Base-by-base conservation (phyloP, 2,329 filamentous ascomycete genomes). In the Tolypocladium sp. region DNA sequence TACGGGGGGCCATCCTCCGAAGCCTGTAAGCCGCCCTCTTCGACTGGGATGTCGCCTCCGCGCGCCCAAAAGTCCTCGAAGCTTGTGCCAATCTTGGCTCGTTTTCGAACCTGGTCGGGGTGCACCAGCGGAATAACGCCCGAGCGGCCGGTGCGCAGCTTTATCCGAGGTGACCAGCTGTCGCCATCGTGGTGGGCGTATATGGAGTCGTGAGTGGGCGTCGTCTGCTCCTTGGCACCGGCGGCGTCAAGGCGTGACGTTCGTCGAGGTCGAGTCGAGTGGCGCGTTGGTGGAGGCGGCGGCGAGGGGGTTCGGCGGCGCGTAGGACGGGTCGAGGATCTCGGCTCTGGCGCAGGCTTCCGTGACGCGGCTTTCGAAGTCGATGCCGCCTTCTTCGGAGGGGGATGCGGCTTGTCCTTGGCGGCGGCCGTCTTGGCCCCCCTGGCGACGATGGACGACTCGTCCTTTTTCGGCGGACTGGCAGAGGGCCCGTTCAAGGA, bases 51-150 rank as follows among this genome's bases (percentile, higher is more conserved):
- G 4, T 73, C 67, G 20, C 75, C 75, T 2, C 79, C 83, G 57
- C 74, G 73, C 20, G 73, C 68, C 67, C 86, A 80, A 66, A 82
- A 88, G 61, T 88, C 84, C 35, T 80, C 77, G 53, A 89, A 82
- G 44, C 69, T 81, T 0, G 77, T 69, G 13, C 79, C 82, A 57
- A 85, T 75, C 64, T 79, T 83, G 0, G 81, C 73, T 41, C 77
- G 77, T 27, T 82, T 75, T 56, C 79, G 78, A 56, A 83, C 77
- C 64, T 86, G 81, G 30, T 79, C 79, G 7, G 83, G 82, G 65
- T 88, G 83, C 8, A 85, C 79, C 4, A 86, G 69, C 20, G 85
- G 85, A 44, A 88, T 77, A 25, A 68, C 59, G 17, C 68, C 69
- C 5, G 69, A 68, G 35, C 70, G 67, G 20, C 63, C 65, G 15